Evolutionary conservation across 768 basidiomycete species (phyloP).

Genomic region (Candolleomyces eurysporus): DNA sequence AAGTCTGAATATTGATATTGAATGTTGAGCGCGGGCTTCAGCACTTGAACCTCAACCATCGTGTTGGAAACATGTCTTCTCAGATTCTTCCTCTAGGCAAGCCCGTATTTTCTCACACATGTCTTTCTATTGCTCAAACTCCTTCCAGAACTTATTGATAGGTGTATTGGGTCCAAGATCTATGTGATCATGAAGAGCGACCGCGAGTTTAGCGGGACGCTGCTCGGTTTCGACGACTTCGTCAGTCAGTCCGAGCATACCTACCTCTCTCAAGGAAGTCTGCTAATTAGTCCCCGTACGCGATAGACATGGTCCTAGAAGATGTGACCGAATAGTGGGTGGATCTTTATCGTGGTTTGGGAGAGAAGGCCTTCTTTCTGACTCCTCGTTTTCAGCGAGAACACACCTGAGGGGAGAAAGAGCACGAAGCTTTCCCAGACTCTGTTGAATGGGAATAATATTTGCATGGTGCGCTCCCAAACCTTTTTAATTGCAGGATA

Average conservation of each 20-base stretch:
- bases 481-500: not conserved
- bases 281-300: not conserved
- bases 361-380: not conserved
- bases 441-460: slow-evolving; percentile 90
- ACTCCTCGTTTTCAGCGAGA: slow-evolving; percentile 57
- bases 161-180: slow-evolving; percentile 94
- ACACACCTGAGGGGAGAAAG: slow-evolving; percentile 77
- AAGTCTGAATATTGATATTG: not conserved
- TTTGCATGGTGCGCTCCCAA: slow-evolving; percentile 75
- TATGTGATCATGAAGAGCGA: slow-evolving; percentile 99
- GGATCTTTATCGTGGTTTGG: too few species aligned
- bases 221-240: slow-evolving; percentile 97
- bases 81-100: slow-evolving; percentile 91
- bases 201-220: slow-evolving; percentile 92
- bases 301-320: slow-evolving; percentile 86
- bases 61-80: slow-evolving; percentile 63
- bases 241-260: slow-evolving; percentile 74
- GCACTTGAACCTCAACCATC: not conserved
- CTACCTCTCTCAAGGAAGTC: not conserved
- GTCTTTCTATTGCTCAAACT: not conserved
- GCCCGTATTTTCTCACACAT: slow-evolving; percentile 7
- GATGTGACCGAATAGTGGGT: slow-evolving; percentile 96
- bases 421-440: slow-evolving; percentile 85
- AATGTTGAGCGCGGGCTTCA: not conserved
- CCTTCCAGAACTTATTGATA: slow-evolving; percentile 84